Evolutionary conservation across 2,329 filamentous ascomycete species (phyloP), one percentile per base, ranked within the genome.

Genomic region (Zymoseptoria ardabiliae): DNA sequence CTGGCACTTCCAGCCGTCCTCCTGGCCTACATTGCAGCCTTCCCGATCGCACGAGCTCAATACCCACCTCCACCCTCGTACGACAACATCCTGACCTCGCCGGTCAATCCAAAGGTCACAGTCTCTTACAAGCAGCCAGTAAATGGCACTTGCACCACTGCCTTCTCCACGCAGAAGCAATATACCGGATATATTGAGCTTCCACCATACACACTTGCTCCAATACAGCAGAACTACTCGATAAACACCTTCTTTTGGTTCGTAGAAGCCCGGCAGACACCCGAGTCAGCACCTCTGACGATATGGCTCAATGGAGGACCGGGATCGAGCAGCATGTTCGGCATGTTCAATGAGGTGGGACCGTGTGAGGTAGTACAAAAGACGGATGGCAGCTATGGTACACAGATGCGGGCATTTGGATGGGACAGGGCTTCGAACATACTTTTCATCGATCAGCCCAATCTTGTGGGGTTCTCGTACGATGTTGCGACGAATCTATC

Each of bases 131-230:
- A 87, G 68, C 75, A 79, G 41, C 82, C 82, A 2, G 79, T 82
- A 4, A 71, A 77, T 7, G 84, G 82, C 52, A 85, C 81, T 11
- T 90, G 88, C 72, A 81, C 77, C 53, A 89, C 87, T 1, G 82
- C 82, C 7, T 88, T 88, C 67, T 11, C 51, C 13, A 53, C 51
- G 9, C 51, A 53, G n/a, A 81, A 85, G 71, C 87, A 90, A 71
- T 88, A 86, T 69, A 83, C 85, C 3, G 87, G 87, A 68, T 89
- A 88, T 81, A 83, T 90, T 58, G 80, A 75, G 56, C 73, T 89
- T 17, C 72, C 72, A 8, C 85, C 77, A 10, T 75, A 70, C 59
- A 78, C 76, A 1, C 71, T 79, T 55, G 71, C 69, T 25, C 74
- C 76, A 0, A 75, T 77, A 59, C 75, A 78, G 63, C 81, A 84